Base-by-base conservation (phyloP, 1,139 yeast genomes). In the Debaryomycetaceae sp. region DNA sequence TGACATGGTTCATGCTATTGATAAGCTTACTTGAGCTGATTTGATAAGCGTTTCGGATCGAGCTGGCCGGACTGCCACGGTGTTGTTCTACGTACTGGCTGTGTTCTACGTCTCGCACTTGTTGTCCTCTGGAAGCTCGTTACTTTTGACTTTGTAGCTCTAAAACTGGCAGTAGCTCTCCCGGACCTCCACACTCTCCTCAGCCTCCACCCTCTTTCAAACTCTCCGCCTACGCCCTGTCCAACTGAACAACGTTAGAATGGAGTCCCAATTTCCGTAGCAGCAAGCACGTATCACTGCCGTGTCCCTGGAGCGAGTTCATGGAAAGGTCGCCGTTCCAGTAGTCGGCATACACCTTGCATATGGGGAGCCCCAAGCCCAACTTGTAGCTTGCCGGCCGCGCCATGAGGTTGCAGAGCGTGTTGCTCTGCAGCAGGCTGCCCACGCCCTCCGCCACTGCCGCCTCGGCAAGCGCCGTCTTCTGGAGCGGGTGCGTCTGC, bases 261-360 rank as follows among this genome's bases (percentile, higher is more conserved):
- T 75, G 73, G 40, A 69, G 66, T 23, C 94, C 94, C 33, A 85
- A 64, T 45, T 85, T 81, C 21, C 86, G 79, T 36, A 87, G 60
- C 16, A 79, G 73, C 45, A 90, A 56, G 36, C 79, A 78, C 0
- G 92, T 86, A 48, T 87, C 98, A 28, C 92, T 74, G 3, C 98
- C 97, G 43, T 79, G 83, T 2, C 95, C 96, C 38, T 83, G 90
- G 28, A 87, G 58, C 1, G 93, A 78, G 43, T 79, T 80, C 67
- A 87, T 71, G 40, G 74, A 78, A 30, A 87, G 55, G 30, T 77
- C 79, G 4, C 97, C 96, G 43, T 86, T 90, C 97, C 97, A 87
- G 52, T 87, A 87, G 43, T 87, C 96, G 0, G 95, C 87, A 47
- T 87, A 87, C 0, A 87, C 83, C 39, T 81, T 76, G 44, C 94